phyloP scores from a whole-genome alignment of 768 basidiomycete genomes.

The Mycena galopus region DNA sequence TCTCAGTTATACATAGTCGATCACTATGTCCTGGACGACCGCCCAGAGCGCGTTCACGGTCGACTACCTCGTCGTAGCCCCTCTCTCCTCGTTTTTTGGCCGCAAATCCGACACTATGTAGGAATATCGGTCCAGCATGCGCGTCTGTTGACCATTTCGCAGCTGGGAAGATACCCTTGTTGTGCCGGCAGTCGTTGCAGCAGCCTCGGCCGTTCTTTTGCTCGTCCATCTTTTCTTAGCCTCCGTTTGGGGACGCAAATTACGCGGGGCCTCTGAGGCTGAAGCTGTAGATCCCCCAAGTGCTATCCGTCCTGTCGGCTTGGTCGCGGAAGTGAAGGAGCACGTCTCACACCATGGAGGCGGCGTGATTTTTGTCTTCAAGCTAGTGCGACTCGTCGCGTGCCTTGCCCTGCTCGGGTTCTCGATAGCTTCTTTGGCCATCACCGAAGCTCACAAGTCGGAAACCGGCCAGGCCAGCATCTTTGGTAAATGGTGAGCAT shows the following conservation, averaged over 20 bases:
- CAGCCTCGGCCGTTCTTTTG: slow-evolving; percentile 50
- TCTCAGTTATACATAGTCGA: neutral
- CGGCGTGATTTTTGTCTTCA: slow-evolving; percentile 59
- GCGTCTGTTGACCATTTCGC: slow-evolving; percentile 4
- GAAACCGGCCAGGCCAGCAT: slow-evolving; percentile 17
- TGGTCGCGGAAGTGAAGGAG: slow-evolving; percentile 49
- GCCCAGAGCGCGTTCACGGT: slow-evolving; percentile 29
- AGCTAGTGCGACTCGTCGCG: slow-evolving; percentile 59
- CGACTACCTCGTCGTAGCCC: slow-evolving; percentile 17
- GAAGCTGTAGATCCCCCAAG: slow-evolving; percentile 33
- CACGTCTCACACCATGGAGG: slow-evolving; percentile 63
- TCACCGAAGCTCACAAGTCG: slow-evolving; percentile 42
- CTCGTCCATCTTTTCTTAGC: slow-evolving; percentile 44
- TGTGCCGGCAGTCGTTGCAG: slow-evolving; percentile 53
- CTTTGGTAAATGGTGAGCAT: slow-evolving; percentile 39
- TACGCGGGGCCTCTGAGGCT: slow-evolving; percentile 22
- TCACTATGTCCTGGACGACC: slow-evolving; percentile 20
- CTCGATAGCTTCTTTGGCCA: slow-evolving; percentile 58
- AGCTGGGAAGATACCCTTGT: slow-evolving; percentile 46
- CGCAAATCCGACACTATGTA: slow-evolving; percentile 19
- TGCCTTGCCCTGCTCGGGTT: slow-evolving; percentile 63
- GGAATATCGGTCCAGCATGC: neutral
- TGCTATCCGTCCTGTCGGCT: slow-evolving; percentile 41
- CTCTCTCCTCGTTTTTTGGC: slow-evolving; percentile 21
- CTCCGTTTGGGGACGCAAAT: slow-evolving; percentile 29